phyloP scores from a whole-genome alignment of 2,329 filamentous ascomycete genomes.

The Penicillium sp. region DNA sequence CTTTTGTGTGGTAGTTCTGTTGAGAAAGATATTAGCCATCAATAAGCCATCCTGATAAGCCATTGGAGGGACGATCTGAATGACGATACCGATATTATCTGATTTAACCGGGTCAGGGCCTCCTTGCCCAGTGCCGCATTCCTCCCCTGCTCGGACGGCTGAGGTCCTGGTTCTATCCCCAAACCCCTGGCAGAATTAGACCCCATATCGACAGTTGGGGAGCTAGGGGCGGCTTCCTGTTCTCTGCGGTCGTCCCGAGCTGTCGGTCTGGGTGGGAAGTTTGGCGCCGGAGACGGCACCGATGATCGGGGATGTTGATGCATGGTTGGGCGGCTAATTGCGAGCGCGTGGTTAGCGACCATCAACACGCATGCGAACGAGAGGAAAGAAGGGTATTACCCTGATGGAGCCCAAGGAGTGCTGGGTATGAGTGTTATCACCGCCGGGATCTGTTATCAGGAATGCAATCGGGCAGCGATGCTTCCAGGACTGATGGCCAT shows the following conservation, averaged over 20 bases:
- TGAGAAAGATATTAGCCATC: slow-evolving; percentile 13
- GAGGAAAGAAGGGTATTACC: slow-evolving; percentile 13
- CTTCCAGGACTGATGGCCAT: slow-evolving; percentile 37
- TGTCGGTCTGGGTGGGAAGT: slow-evolving; percentile 68
- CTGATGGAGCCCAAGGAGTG: slow-evolving; percentile 9
- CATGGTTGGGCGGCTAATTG: slow-evolving; percentile 55
- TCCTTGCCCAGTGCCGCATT: slow-evolving; percentile 59
- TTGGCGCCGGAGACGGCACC: slow-evolving; percentile 63
- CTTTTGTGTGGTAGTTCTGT: slow-evolving; percentile 89
- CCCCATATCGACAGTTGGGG: slow-evolving; percentile 53
- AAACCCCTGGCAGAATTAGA: slow-evolving; percentile 50
- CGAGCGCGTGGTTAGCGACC: background rate
- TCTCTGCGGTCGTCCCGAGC: slow-evolving; percentile 74
- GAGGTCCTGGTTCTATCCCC: slow-evolving; percentile 50
- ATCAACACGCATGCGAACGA: background rate
- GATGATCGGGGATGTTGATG: slow-evolving; percentile 84
- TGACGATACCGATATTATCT: slow-evolving; percentile 77
- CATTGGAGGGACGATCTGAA: background rate
- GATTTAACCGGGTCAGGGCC: slow-evolving; percentile 75
- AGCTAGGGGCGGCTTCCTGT: slow-evolving; percentile 52
- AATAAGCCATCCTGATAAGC: slow-evolving; percentile 17
- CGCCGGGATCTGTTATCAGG: slow-evolving; percentile 31
- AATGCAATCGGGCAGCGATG: slow-evolving; percentile 32
- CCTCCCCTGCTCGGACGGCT: slow-evolving; percentile 41
- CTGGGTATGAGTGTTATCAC: slow-evolving; percentile 17